These are phyloP conservation scores for Grifola frondosa DNA, from an alignment of 1,284 basidiomycete genomes.

Conservation along the genomic window DNA sequence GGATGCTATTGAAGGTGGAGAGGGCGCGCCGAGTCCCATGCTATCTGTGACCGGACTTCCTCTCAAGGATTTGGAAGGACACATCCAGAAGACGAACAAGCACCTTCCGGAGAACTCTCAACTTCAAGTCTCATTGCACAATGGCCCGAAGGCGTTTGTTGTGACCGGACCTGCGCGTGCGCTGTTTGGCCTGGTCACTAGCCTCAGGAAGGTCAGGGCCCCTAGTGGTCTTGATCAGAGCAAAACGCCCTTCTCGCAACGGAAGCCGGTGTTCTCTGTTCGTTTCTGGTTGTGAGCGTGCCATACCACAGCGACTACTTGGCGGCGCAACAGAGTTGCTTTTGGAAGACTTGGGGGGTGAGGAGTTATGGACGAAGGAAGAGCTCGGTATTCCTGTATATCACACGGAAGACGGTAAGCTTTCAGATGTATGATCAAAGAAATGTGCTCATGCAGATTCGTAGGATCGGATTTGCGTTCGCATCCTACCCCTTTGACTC, in stretches of 20 bases:
- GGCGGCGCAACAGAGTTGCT: conserved; percentile 74
- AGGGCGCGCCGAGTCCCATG: conserved; percentile 94
- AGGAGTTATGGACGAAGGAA: conserved; percentile 78
- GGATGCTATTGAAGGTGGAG: conserved; percentile 88
- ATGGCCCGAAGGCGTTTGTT: conserved; percentile 89
- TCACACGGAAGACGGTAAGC: conserved; percentile 88
- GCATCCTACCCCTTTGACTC: conserved; percentile 66
- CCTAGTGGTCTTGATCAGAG: conserved; percentile 88
- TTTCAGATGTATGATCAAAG: conserved; percentile 7
- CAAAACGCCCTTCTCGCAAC: conserved; percentile 91
- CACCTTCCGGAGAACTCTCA: conserved; percentile 80
- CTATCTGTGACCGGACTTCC: conserved; percentile 84
- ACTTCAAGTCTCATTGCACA: conserved; percentile 86
- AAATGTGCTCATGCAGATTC: conserved; percentile 7
- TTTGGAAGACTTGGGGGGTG: conserved; percentile 71
- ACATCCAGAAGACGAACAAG: conserved; percentile 87
- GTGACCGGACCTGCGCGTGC: conserved; percentile 91
- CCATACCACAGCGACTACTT: conserved; percentile 95
- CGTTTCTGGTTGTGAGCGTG: conserved; percentile 93
- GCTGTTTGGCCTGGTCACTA: conserved; percentile 92
- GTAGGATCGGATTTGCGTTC: conserved; percentile 82
- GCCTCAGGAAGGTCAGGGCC: conserved; percentile 87
- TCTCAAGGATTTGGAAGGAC: conserved; percentile 76
- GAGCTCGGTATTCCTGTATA: conserved; percentile 86
- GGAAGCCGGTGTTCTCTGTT: conserved; percentile 91